Conservation (phyloP, 129 eudicot genomes). For the Flaveria robusta region DNA sequence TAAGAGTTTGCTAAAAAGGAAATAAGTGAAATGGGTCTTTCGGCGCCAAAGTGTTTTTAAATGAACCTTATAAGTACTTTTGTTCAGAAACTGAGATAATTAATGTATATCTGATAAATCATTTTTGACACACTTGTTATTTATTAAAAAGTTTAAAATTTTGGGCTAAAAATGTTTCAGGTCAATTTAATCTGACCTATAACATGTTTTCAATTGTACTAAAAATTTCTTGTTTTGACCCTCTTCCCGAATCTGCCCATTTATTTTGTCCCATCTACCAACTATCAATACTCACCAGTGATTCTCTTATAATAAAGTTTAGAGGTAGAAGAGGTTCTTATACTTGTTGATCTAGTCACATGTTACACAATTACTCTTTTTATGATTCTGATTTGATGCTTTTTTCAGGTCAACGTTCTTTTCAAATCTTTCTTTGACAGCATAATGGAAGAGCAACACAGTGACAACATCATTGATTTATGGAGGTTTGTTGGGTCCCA, state of each 20-base stretch:
- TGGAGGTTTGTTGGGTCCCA: slow-evolving; percentile 39
- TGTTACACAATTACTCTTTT: neutral
- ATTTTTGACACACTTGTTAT: neutral
- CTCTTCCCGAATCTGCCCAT: neutral
- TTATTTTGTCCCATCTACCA: neutral
- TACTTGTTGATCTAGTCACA: neutral
- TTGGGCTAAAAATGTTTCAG: neutral
- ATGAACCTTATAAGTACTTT: neutral
- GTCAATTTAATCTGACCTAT: neutral
- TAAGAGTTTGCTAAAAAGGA: neutral
- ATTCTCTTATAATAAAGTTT: neutral
- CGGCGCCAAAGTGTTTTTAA: neutral
- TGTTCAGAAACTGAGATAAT: neutral
- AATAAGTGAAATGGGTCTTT: neutral
- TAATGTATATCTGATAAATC: neutral
- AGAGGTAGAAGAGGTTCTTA: slow-evolving; percentile 9
- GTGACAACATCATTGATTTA: slow-evolving; percentile 38
- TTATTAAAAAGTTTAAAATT: neutral
- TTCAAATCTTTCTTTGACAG: slow-evolving; percentile 23
- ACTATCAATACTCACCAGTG: neutral
- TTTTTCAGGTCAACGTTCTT: slow-evolving; percentile 30
- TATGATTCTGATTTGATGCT: slow-evolving; percentile 25
- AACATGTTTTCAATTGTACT: neutral
- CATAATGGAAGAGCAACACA: slow-evolving; percentile 37
- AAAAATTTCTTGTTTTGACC: neutral